phyloP scores from a whole-genome alignment of 78 protist species.

The Guillardia theta region DNA sequence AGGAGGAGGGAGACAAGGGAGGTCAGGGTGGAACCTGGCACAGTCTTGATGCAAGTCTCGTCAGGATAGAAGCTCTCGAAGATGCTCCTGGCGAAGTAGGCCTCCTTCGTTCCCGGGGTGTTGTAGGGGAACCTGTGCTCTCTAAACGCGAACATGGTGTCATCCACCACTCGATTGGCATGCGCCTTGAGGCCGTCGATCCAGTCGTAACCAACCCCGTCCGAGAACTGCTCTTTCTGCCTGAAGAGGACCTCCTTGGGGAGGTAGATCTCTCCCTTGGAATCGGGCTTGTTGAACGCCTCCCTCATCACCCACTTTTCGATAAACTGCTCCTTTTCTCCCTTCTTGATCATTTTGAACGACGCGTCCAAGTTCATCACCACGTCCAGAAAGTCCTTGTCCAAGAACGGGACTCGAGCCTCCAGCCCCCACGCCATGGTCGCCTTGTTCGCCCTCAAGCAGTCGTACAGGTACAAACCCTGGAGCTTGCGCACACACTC shows the following conservation, averaged over 20 bases:
- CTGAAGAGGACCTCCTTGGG: slow-evolving; percentile 45
- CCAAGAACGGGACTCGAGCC: slow-evolving; percentile 45
- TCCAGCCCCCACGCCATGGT: slow-evolving; percentile 50
- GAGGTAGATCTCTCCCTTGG: neutral
- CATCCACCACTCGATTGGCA: neutral
- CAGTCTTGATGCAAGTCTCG: neutral
- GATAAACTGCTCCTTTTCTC: slow-evolving; percentile 27
- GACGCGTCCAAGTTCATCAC: slow-evolving; percentile 35
- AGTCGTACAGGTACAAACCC: slow-evolving; percentile 36
- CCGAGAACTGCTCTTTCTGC: slow-evolving; percentile 69
- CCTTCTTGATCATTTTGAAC: slow-evolving; percentile 16
- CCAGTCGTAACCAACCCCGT: slow-evolving; percentile 65
- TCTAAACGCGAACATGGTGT: neutral
- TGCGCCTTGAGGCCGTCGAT: slow-evolving; percentile 61
- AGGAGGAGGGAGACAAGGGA: too few relatives aligned
- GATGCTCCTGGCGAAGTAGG: slow-evolving; percentile 31
- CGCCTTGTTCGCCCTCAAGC: slow-evolving; percentile 51
- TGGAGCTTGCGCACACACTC: slow-evolving; percentile 39
- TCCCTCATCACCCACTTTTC: slow-evolving; percentile 55
- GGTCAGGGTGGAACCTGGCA: neutral
- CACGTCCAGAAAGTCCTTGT: neutral
- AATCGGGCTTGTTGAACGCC: slow-evolving; percentile 25
- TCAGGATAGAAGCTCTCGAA: slow-evolving; percentile 4
- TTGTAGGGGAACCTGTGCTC: slow-evolving; percentile 39
- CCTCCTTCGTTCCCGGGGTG: slow-evolving; percentile 64